Percentiles rank a stretch among this genome's conserved stretches.
These are phyloP conservation scores for Plectosphaerella cucumerina DNA, from an alignment of 2,329 filamentous ascomycete genomes.

Conservation along the genomic window DNA sequence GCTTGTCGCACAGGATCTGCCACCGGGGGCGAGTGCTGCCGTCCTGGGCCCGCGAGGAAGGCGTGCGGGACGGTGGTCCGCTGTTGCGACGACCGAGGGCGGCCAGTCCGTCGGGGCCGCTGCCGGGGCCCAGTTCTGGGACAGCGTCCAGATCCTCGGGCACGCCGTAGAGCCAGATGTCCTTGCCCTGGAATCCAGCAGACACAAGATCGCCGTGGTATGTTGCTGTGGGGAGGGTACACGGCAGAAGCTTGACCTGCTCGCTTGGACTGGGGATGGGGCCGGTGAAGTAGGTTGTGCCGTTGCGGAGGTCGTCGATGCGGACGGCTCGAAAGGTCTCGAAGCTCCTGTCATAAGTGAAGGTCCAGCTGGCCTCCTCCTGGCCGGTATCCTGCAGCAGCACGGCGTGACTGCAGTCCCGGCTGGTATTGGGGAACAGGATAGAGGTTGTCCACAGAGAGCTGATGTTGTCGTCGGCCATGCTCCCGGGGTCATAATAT, in stretches of 20 bases:
- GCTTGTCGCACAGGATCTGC: slow-evolving; percentile 64
- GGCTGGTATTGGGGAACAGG: slow-evolving; percentile 75
- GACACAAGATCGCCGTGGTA: slow-evolving; percentile 67
- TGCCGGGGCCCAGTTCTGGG: slow-evolving; percentile 33
- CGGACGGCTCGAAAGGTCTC: slow-evolving; percentile 75
- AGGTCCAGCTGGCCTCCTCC: slow-evolving; percentile 69
- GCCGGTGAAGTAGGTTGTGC: slow-evolving; percentile 75
- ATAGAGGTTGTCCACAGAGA: slow-evolving; percentile 84
- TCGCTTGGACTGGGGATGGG: slow-evolving; percentile 51
- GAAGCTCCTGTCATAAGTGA: slow-evolving; percentile 72
- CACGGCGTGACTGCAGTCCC: slow-evolving; percentile 73
- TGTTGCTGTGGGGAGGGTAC: slow-evolving; percentile 66
- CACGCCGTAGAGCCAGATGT: slow-evolving; percentile 76
- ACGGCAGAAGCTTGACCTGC: slow-evolving; percentile 60
- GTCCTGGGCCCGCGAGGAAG: slow-evolving; percentile 30
- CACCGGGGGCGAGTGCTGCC: slow-evolving; percentile 49
- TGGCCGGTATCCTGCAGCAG: slow-evolving; percentile 58
- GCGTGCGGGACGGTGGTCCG: slow-evolving; percentile 34
- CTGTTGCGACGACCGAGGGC: slow-evolving; percentile 32
- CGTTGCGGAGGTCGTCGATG: slow-evolving; percentile 69
- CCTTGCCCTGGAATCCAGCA: slow-evolving; percentile 66
- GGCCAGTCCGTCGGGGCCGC: slow-evolving; percentile 21
- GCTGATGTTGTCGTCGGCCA: slow-evolving; percentile 64
- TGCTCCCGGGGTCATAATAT: slow-evolving; percentile 69
- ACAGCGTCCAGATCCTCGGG: slow-evolving; percentile 67